Evolutionary conservation across 164 flowering plant species (phyloP), one percentile per base, ranked within the genome.

Genomic region (Macadamia integrifolia): DNA sequence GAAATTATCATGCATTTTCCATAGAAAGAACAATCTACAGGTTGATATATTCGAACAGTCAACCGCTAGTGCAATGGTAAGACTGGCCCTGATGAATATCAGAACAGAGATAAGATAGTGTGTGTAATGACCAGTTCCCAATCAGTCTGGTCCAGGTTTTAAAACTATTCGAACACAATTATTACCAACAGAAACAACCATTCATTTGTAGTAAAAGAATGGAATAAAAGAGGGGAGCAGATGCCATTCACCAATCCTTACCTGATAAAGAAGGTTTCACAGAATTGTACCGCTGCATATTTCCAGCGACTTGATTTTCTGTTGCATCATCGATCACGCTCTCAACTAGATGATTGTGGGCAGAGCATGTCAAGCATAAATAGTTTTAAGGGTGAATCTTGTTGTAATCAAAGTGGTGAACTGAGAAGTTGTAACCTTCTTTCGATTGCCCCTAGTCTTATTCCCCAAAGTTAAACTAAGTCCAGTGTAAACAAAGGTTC

Each of bases 241-340:
- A 48, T 46, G 64, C 12, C 55, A 64, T 52, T 32, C 46, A 31
- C 58, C 60, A 71, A 52, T 67, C 35, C 65, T 23, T 78, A 84
- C 87, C 85, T 83, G 70, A 75, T 52, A 69, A 42, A 56, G 60
- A 58, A 57, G 52, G 63, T 12, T 75, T 80, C 52, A 68, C 69
- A 66, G 67, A 65, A 43, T 58, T 68, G 31, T 73, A 62, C 61
- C 61, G 70, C 49, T 70, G 64, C 8, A 69, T 64, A 60, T 55
- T 67, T 70, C 64, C 77, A 62, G 70, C 66, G 55, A 55, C 42
- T 58, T 75, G 78, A 65, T 72, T 72, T 73, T 65, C 75, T 65
- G 70, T 70, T 56, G 55, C 66, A 55, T 46, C 74, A 61, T 53
- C 65, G 66, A 64, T 67, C 40, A 44, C 48, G 40, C 67, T 31